Evolutionary conservation across 257 asterid genomes (phyloP).

Genomic region (Ligustrum vulgare): DNA sequence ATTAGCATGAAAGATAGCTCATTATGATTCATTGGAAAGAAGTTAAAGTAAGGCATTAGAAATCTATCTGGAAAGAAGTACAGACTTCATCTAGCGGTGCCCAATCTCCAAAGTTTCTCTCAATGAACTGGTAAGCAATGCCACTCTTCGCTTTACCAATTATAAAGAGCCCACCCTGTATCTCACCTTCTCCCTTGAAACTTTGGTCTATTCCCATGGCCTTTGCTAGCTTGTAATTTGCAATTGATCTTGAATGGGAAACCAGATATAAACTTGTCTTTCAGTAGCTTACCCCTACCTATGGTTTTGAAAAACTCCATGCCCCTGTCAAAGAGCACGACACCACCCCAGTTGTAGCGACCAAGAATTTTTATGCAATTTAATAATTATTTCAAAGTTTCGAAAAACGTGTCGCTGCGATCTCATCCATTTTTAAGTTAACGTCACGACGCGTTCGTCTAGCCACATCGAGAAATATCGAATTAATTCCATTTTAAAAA

Average conservation of each 20-base stretch:
- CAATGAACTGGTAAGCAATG: slow-evolving; percentile 47
- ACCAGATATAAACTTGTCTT: slow-evolving; percentile 44
- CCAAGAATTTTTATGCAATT: no score
- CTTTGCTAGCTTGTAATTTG: slow-evolving; percentile 50
- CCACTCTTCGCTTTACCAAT: slow-evolving; percentile 48
- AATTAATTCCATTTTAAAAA: no score
- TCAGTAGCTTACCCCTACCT: slow-evolving; percentile 49
- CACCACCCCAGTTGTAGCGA: no score
- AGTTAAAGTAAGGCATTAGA: slow-evolving; percentile 8
- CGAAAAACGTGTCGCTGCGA: no score
- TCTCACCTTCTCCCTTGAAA: slow-evolving; percentile 53
- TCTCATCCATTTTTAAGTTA: no score
- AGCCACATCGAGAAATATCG: no score
- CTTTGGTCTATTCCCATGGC: slow-evolving; percentile 40
- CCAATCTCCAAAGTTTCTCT: slow-evolving; percentile 58
- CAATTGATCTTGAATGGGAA: slow-evolving; percentile 45
- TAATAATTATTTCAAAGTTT: no score
- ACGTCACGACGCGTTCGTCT: no score
- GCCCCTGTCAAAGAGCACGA: slow-evolving; percentile 34
- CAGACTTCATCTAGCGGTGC: slow-evolving; percentile 52
- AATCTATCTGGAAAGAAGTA: slow-evolving; percentile 36
- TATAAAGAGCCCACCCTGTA: slow-evolving; percentile 48
- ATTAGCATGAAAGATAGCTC: neutral
- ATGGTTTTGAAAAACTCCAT: slow-evolving; percentile 44
- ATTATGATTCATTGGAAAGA: neutral